phyloP scores from a whole-genome alignment of 202 grass and related monocot genomes.

The Cymbopogon flexuosus region DNA sequence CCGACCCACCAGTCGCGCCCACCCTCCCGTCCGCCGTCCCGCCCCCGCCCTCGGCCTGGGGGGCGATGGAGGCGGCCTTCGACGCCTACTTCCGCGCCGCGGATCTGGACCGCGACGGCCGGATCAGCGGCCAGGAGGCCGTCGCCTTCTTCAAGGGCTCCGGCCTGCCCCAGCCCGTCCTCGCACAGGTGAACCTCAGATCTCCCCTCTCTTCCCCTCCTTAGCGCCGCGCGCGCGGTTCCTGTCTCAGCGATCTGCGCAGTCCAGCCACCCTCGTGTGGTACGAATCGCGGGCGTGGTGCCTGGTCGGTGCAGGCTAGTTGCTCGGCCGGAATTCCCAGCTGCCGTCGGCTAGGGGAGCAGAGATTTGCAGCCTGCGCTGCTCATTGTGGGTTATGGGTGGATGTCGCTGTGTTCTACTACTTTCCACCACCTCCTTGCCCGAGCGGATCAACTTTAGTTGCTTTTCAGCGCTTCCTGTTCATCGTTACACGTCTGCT shows the following conservation, averaged over 20 bases:
- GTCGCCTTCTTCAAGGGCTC: conserved; percentile 94
- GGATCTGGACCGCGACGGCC: conserved; percentile 90
- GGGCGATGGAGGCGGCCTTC: conserved; percentile 60
- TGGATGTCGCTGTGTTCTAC: neutral
- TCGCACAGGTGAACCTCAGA: conserved; percentile 60
- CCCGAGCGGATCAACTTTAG: neutral
- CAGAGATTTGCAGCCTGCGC: conserved; percentile 9
- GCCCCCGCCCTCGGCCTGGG: neutral
- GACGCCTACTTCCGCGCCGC: conserved; percentile 88
- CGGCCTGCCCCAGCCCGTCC: conserved; percentile 74
- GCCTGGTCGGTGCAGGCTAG: neutral
- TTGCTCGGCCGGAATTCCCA: neutral
- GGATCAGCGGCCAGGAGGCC: conserved; percentile 91
- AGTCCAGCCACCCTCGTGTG: neutral
- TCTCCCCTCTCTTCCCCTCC: conserved; percentile 18
- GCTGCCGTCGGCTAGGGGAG: neutral
- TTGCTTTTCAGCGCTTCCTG: neutral
- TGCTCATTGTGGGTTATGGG: conserved; percentile 10
- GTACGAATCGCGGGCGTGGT: neutral
- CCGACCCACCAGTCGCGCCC: neutral
- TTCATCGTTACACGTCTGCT: neutral
- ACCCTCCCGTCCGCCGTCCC: neutral
- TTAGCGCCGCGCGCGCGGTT: neutral
- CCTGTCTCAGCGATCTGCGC: neutral
- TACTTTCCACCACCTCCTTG: neutral